Percentiles rank a stretch among this genome's conserved stretches.
Evolutionary conservation across 192 early-diverging fungal species (phyloP).

Genomic region (Phlyctochytrium arcticum): DNA sequence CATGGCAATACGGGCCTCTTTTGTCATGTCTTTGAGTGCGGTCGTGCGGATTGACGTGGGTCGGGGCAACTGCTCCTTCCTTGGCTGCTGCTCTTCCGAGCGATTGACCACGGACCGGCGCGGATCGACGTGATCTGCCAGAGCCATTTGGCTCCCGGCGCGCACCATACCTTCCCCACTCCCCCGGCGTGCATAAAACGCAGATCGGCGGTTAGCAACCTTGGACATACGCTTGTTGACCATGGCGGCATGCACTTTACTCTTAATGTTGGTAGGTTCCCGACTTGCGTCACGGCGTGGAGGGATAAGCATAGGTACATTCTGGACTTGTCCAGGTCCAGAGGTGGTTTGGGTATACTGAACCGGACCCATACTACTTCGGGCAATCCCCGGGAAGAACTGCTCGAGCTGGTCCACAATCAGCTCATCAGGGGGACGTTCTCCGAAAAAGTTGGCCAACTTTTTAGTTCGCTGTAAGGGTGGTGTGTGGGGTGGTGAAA

Average conservation of each 20-base stretch:
- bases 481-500: background rate
- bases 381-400: slow-evolving; percentile 77
- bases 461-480: slow-evolving; percentile 21
- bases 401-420: slow-evolving; percentile 87
- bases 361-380: background rate
- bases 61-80: background rate
- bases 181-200: slow-evolving; percentile 7
- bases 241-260: slow-evolving; percentile 31
- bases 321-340: background rate
- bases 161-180: slow-evolving; percentile 1
- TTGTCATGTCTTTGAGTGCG: background rate
- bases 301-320: slow-evolving; percentile 11
- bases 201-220: slow-evolving; percentile 9
- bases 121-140: no score
- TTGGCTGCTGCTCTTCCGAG: background rate
- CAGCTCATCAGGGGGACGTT: slow-evolving; percentile 88
- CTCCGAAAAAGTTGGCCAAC: slow-evolving; percentile 79
- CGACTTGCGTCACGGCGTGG: slow-evolving; percentile 7
- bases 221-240: slow-evolving; percentile 33
- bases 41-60: background rate
- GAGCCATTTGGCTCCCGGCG: background rate
- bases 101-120: background rate
- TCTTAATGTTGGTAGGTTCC: slow-evolving; percentile 12
- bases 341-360: background rate
- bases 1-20: no score